phyloP scores from a whole-genome alignment of 192 early-diverging fungal genomes.

The Coemansia asiatica region DNA sequence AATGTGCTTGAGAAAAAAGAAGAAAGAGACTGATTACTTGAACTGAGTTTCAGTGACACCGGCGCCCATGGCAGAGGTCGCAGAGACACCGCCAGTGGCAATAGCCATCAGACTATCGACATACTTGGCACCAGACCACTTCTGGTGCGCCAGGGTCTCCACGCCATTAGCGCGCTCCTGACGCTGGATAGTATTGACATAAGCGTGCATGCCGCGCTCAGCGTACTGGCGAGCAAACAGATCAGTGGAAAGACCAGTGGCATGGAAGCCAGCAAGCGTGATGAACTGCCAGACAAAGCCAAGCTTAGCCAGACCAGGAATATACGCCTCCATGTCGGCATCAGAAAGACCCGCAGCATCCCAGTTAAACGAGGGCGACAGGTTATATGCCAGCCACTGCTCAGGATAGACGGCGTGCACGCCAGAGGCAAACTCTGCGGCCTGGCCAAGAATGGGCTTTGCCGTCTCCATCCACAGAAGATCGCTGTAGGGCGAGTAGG shows the following conservation, averaged over 20 bases:
- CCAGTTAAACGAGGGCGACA: constrained; percentile 98
- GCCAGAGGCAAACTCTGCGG: constrained; percentile 84
- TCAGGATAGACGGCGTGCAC: constrained; percentile 78
- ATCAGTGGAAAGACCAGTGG: constrained; percentile 82
- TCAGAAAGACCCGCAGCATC: constrained; percentile 93
- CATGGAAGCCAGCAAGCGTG: constrained; percentile 93
- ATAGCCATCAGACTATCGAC: constrained; percentile 88
- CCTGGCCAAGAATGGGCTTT: constrained; percentile 89
- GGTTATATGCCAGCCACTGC: constrained; percentile 91
- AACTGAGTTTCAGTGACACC: constrained; percentile 88
- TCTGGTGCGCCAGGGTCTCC: constrained; percentile 91
- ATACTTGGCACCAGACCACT: constrained; percentile 92
- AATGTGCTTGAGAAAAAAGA: not conserved
- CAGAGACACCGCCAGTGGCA: constrained; percentile 88
- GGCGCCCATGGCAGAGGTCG: constrained; percentile 93
- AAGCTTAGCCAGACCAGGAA: constrained; percentile 78
- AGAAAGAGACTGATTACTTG: constrained; percentile 26
- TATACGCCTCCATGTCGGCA: constrained; percentile 81
- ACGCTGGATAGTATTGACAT: constrained; percentile 89
- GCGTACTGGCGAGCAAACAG: constrained; percentile 88
- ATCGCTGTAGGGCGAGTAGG: constrained; percentile 88
- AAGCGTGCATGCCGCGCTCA: constrained; percentile 88
- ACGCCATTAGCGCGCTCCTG: constrained; percentile 87
- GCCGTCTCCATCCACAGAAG: constrained; percentile 98
- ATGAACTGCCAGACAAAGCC: constrained; percentile 99